Percentiles rank a stretch among this genome's conserved stretches.
Conservation (phyloP, 192 early-diverging fungal species). For the Linnemannia zychae region DNA sequence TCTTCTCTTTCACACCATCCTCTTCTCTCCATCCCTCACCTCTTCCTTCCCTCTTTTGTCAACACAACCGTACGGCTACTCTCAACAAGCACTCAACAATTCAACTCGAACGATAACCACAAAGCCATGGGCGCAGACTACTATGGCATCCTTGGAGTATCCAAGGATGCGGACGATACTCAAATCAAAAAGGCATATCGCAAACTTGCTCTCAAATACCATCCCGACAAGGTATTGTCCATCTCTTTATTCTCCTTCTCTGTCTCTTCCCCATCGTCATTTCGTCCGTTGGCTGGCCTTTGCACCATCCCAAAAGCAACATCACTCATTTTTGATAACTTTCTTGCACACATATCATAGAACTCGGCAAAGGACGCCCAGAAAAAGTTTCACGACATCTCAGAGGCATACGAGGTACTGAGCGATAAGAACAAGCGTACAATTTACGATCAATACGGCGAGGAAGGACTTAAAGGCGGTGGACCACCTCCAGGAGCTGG, state of each 20-base stretch:
- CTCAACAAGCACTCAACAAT: not conserved
- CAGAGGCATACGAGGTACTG: constrained; percentile 96
- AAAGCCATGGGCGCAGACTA: constrained; percentile 90
- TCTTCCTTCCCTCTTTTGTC: not conserved
- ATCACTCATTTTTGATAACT: too few species aligned
- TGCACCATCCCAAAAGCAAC: too few species aligned
- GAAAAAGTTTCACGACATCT: constrained; percentile 95
- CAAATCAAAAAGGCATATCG: constrained; percentile 86
- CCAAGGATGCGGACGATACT: constrained; percentile 82
- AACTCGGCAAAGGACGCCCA: constrained; percentile 65
- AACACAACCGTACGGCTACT: not conserved
- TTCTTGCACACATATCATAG: constrained; percentile 10
- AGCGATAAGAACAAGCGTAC: constrained; percentile 93
- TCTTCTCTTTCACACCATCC: not conserved
- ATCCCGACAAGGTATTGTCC: constrained; percentile 57
- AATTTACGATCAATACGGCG: constrained; percentile 95
- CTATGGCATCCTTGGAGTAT: constrained; percentile 90
- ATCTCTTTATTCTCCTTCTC: not conserved
- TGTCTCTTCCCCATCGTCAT: not conserved
- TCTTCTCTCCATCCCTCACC: not conserved
- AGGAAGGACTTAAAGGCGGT: constrained; percentile 91
- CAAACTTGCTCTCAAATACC: constrained; percentile 63
- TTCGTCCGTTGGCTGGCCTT: too few species aligned
- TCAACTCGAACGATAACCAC: not conserved
- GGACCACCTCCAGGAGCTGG: constrained; percentile 54